Base-by-base conservation (phyloP, 352 stramenopile species). In the Phytophthora sansomeana region DNA sequence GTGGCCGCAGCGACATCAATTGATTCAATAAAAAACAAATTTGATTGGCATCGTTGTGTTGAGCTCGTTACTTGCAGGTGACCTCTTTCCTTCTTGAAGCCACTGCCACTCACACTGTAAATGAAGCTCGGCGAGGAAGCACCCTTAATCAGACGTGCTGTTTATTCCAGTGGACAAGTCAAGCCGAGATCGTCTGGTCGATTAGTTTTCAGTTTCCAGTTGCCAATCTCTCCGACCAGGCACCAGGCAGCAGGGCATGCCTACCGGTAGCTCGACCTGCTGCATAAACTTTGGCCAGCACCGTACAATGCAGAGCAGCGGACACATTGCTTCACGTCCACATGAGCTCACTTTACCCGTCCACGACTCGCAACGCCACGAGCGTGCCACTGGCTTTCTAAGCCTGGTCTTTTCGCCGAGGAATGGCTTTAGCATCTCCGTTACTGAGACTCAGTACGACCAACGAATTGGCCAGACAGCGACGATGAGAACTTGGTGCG, bases 341-440 rank as follows among this genome's bases (percentile, higher is more conserved):
- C 21, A 24, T 24, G 21, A 24, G 21, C 21, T 24, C 21, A 24
- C 21, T 24, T 24, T 24, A 24, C n/a, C n/a, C n/a, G n/a, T n/a
- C n/a, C n/a, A n/a, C 21, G 21, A 24, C 21, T 24, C 21, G 21
- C 19, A 24, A 51, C 41, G 17, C 28, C 53, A 19, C 41, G 29
- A 61, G 42, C 54, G 16, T 38, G 21, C n/a, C 36, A 30, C 55
- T 49, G 55, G 55, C 24, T 63, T 63, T 56, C 17, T 47, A 6
- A 14, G 43, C 4, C 32, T 56, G 9, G 39, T 49, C 32, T 56
- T 39, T 58, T 49, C 36, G 21, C 51, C 24, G 21, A 36, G 50
- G 21, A 46, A 17, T 26, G 38, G 16, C 38, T 44, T 38, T 11
- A 13, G 9, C 9, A 11, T 43, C 14, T 13, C 16, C 17, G 21